Base-by-base conservation (phyloP, 495 filamentous ascomycete genomes). In the Terfezia boudieri region DNA sequence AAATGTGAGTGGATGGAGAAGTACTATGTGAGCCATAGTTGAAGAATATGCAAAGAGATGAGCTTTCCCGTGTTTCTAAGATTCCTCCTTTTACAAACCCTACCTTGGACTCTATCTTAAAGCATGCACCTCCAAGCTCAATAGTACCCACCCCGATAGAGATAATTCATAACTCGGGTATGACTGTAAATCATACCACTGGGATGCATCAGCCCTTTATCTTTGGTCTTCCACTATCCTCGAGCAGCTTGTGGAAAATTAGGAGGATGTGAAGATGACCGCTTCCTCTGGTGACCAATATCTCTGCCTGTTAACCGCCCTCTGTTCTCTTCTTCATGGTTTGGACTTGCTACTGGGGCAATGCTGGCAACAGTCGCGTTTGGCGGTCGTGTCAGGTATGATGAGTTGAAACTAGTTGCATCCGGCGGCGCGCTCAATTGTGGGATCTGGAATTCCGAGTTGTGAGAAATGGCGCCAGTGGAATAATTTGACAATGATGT, bases 341-440 rank as follows among this genome's bases (percentile, higher is more conserved):
- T 46, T 56, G 56, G 17, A 8, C 14, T 46, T 46, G 41, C 3
- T 14, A 46, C 4, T 20, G 41, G 41, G 14, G 41, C 17, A 14
- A 20, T 5, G 12, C 14, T 14, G 12, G 4, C 41, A 46, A 46
- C 17, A 14, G 41, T 9, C 4, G 41, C 12, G 2, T 14, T 46
- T 51, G 51, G 12, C 22, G 54, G 53, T 23, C 62, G 55, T n/a
- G 62, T 64, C 37, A 64, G 59, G 53, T 65, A 65, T 49, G 59
- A 59, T 4, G 61, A 60, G n/a, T 53, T 58, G 32, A 64, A 62
- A 38, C 57, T 60, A 12, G 62, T 62, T 12, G 62, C 49, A 55
- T 65, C 63, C 17, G 63, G 62, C 37, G 63, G 57, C 17, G 63
- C 57, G 49, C 60, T 65, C 59, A 64, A 60, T 56, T 65, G 63